Evolutionary conservation across 179 eudicot genomes (phyloP).

Genomic region (Spergularia azorica): DNA sequence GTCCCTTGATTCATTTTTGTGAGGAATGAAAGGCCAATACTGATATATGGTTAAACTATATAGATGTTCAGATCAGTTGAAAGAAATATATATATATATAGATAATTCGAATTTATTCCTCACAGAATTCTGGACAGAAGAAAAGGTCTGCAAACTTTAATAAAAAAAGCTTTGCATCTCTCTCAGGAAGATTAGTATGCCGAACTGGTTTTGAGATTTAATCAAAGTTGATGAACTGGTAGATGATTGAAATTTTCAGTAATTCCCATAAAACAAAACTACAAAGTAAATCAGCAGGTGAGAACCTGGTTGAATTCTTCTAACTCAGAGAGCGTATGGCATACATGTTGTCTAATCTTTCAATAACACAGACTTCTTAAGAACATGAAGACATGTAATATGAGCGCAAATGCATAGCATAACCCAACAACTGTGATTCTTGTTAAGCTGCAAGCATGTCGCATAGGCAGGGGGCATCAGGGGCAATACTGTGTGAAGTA

Average conservation of each 20-base stretch:
- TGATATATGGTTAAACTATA: neutral
- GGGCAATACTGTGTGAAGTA: neutral
- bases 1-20: slow-evolving; percentile 12
- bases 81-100: neutral
- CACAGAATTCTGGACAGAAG: neutral
- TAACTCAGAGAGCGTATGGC: neutral
- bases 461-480: too few relatives aligned
- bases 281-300: neutral
- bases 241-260: slow-evolving; percentile 3
- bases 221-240: slow-evolving; percentile 6
- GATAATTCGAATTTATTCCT: neutral
- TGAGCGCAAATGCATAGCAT: neutral
- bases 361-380: neutral
- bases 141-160: neutral
- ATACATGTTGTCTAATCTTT: neutral
- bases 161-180: neutral
- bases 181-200: neutral
- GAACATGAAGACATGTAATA: neutral
- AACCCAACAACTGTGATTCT: too few relatives aligned
- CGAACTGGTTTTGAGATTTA: neutral
- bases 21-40: neutral
- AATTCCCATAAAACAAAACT: neutral
- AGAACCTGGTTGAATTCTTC: neutral
- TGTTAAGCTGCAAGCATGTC: too few relatives aligned
- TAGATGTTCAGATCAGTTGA: neutral